Evolutionary conservation across 1,139 yeast genomes (phyloP).

Genomic region (Diutina scorzettiae): DNA sequence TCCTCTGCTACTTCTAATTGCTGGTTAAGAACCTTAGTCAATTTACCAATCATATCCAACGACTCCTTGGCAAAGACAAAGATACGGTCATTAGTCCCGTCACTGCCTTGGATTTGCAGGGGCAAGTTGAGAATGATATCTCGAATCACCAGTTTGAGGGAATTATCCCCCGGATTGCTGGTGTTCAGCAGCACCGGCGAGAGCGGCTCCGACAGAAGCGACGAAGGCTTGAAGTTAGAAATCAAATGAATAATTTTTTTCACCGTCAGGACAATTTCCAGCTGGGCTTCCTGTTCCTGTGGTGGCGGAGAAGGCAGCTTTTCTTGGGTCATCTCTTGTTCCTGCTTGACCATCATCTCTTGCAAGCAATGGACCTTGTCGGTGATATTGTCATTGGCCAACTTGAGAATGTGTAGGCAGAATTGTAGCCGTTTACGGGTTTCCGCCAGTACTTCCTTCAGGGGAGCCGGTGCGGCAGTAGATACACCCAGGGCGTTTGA

Average conservation of each 20-base stretch:
- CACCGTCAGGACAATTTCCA: conserved; percentile 79
- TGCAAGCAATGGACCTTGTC: conserved; percentile 54
- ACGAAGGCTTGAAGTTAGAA: conserved; percentile 79
- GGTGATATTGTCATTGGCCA: conserved; percentile 65
- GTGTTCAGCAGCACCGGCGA: conserved; percentile 9
- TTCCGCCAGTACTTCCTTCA: conserved; percentile 24
- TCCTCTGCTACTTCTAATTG: conserved; percentile 74
- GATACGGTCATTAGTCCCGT: conserved; percentile 44
- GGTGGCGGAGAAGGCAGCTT: conserved; percentile 7
- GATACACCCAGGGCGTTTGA: conserved; percentile 6
- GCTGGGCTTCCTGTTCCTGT: conserved; percentile 31
- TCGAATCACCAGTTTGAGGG: conserved; percentile 58
- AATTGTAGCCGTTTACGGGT: conserved; percentile 61
- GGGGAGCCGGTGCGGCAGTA: conserved; percentile 6
- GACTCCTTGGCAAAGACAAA: conserved; percentile 81
- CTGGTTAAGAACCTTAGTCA: conserved; percentile 74
- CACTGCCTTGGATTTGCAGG: conserved; percentile 35
- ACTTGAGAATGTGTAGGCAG: conserved; percentile 58
- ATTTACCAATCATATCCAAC: conserved; percentile 73
- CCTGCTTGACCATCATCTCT: conserved; percentile 20
- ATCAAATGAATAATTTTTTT: conserved; percentile 79
- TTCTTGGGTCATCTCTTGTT: conserved; percentile 9
- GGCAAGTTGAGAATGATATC: conserved; percentile 72
- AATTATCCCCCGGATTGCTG: conserved; percentile 8
- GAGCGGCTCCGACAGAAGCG: conserved; percentile 16